Evolutionary conservation across 805 yeast species (phyloP).

Genomic region (Zygoascus flipseniorum): DNA sequence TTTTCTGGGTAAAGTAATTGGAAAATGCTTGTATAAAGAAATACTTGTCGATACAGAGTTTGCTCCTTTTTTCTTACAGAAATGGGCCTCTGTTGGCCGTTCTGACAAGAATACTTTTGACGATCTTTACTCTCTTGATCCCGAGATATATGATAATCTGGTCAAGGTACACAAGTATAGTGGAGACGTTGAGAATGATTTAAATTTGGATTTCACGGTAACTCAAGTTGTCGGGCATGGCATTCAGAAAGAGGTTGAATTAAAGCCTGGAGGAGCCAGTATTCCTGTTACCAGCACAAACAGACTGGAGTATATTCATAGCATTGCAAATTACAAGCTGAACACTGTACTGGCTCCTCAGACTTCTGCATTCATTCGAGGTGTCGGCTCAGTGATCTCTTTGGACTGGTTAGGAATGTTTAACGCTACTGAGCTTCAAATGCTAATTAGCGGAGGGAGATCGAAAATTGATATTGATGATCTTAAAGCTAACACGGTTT

Average conservation of each 20-base stretch:
- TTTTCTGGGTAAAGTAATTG: slow-evolving; percentile 77
- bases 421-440: slow-evolving; percentile 74
- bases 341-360: slow-evolving; percentile 54
- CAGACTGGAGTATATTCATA: slow-evolving; percentile 64
- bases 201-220: slow-evolving; percentile 62
- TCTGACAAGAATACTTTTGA: slow-evolving; percentile 50
- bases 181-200: slow-evolving; percentile 42
- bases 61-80: slow-evolving; percentile 75
- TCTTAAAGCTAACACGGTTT: slow-evolving; percentile 50
- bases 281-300: slow-evolving; percentile 52
- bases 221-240: slow-evolving; percentile 37
- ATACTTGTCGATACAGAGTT: slow-evolving; percentile 74
- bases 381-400: slow-evolving; percentile 59
- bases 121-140: slow-evolving; percentile 67
- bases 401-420: slow-evolving; percentile 78
- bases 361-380: slow-evolving; percentile 55
- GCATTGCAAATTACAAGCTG: slow-evolving; percentile 69
- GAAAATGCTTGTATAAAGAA: slow-evolving; percentile 81
- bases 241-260: slow-evolving; percentile 36
- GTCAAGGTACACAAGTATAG: slow-evolving; percentile 50
- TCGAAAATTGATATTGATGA: slow-evolving; percentile 64
- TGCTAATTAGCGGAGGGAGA: slow-evolving; percentile 73
- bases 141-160: slow-evolving; percentile 54
- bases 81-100: slow-evolving; percentile 41
- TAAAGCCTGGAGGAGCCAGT: slow-evolving; percentile 52